Conservation (phyloP, 257 asterid genomes). For the Oldenlandia corymbosa region DNA sequence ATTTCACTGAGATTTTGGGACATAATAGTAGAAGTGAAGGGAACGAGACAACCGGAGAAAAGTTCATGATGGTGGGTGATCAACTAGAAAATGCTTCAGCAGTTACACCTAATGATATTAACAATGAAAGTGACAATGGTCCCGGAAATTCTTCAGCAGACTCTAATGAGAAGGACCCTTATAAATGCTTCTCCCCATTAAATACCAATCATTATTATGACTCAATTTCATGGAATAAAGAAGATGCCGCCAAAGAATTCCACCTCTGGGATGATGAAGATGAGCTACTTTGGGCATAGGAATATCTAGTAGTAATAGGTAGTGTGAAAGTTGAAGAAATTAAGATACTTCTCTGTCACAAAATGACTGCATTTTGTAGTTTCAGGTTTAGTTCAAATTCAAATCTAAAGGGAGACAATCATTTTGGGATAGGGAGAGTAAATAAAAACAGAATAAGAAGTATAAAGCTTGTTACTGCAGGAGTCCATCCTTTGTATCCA, state of each 20-base stretch:
- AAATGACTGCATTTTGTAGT: too few species aligned
- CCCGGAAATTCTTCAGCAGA: constrained; percentile 4
- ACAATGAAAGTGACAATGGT: constrained; percentile 12
- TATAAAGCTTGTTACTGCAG: too few species aligned
- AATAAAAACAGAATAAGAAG: too few species aligned
- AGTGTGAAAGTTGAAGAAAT: not conserved
- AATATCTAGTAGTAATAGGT: not conserved
- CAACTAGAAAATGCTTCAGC: constrained; percentile 1
- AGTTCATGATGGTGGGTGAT: too few species aligned
- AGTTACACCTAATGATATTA: too few species aligned
- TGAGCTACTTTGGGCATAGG: constrained; percentile 25
- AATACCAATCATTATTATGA: constrained; percentile 29
- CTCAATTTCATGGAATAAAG: constrained; percentile 16
- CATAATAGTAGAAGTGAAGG: too few species aligned
- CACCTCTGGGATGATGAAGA: constrained; percentile 28
- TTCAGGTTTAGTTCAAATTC: too few species aligned
- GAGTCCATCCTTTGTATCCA: too few species aligned
- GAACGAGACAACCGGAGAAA: constrained; percentile 4
- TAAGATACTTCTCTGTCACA: too few species aligned
- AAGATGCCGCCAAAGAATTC: constrained; percentile 14
- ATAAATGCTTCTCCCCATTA: constrained; percentile 32
- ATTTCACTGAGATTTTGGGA: constrained; percentile 9
- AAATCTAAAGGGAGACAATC: too few species aligned
- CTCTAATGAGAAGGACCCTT: not conserved
- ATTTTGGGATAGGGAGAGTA: too few species aligned